Evolutionary conservation across 129 eudicot species (phyloP).

Genomic region (Chrysanthemum lavandulifolium): DNA sequence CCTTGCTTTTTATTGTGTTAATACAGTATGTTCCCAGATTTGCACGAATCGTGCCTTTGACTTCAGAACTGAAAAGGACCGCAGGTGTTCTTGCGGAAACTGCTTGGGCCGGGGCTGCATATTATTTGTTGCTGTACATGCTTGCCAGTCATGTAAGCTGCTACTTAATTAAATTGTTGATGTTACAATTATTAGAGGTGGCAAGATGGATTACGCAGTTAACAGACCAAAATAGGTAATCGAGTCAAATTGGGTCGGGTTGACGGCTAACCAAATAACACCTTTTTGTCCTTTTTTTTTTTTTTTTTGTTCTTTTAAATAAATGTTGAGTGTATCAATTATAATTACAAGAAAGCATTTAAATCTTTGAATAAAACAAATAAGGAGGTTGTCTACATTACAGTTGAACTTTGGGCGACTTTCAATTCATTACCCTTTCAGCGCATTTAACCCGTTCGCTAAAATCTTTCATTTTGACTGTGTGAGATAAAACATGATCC

Average conservation of each 20-base stretch:
- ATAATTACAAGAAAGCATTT: neutral
- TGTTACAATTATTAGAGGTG: neutral
- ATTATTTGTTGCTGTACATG: slow-evolving; percentile 82
- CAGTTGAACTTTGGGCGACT: neutral
- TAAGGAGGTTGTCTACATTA: slow-evolving; percentile 1
- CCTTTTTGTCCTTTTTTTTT: neutral
- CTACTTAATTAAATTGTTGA: slow-evolving; percentile 5
- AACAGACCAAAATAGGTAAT: neutral
- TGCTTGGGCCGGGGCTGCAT: slow-evolving; percentile 97
- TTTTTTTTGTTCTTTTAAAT: neutral
- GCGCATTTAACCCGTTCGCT: no score
- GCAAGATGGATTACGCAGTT: slow-evolving; percentile 8
- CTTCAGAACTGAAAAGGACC: slow-evolving; percentile 86
- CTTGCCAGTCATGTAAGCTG: slow-evolving; percentile 91
- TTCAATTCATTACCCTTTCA: slow-evolving; percentile 2
- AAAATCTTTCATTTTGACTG: neutral
- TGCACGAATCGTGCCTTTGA: slow-evolving; percentile 67
- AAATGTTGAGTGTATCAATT: neutral
- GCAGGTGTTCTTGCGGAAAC: slow-evolving; percentile 93
- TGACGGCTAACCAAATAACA: neutral
- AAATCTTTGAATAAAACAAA: neutral
- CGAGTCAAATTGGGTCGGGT: neutral
- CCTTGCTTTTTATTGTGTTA: slow-evolving; percentile 63
- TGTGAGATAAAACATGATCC: neutral
- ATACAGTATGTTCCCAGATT: slow-evolving; percentile 79